Percentiles rank a stretch among this genome's conserved stretches.
Evolutionary conservation across 352 stramenopile genomes (phyloP).

Genomic region (Phytophthora uliginosa): DNA sequence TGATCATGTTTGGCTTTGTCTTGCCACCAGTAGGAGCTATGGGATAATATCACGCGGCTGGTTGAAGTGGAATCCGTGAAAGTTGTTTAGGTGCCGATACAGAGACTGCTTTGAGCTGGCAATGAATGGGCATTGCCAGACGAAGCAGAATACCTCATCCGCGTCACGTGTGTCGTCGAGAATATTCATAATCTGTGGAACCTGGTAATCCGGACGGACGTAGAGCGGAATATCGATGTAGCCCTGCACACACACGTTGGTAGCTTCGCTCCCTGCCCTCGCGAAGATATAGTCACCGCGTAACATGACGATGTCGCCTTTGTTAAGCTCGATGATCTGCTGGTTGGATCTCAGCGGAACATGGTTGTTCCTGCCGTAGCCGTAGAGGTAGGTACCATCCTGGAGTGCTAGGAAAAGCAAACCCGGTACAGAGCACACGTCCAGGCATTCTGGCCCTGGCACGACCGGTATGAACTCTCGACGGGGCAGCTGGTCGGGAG

Average conservation of each 20-base stretch:
- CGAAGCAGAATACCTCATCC: not conserved
- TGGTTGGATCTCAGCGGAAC: not conserved
- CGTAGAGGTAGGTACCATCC: conserved; percentile 4
- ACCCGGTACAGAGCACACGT: not conserved
- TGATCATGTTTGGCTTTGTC: too few species aligned
- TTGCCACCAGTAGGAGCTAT: too few species aligned
- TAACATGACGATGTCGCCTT: not conserved
- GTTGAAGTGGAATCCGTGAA: too few species aligned
- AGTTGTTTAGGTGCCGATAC: too few species aligned
- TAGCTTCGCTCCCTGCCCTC: not conserved
- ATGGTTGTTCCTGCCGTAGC: conserved; percentile 7
- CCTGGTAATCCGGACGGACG: not conserved
- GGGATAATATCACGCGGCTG: too few species aligned
- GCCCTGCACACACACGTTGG: not conserved
- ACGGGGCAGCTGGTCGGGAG: not conserved
- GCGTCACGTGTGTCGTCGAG: too few species aligned
- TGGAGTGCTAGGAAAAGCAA: not conserved
- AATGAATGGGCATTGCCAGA: not conserved
- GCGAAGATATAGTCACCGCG: conserved; percentile 4
- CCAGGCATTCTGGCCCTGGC: not conserved
- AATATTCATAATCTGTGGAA: not conserved
- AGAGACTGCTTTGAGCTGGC: not conserved
- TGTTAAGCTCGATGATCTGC: not conserved
- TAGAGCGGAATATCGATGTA: not conserved
- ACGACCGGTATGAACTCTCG: not conserved